These are phyloP conservation scores for Pyricularia sp. DNA, from an alignment of 2,329 filamentous ascomycete genomes.

Conservation along the genomic window DNA sequence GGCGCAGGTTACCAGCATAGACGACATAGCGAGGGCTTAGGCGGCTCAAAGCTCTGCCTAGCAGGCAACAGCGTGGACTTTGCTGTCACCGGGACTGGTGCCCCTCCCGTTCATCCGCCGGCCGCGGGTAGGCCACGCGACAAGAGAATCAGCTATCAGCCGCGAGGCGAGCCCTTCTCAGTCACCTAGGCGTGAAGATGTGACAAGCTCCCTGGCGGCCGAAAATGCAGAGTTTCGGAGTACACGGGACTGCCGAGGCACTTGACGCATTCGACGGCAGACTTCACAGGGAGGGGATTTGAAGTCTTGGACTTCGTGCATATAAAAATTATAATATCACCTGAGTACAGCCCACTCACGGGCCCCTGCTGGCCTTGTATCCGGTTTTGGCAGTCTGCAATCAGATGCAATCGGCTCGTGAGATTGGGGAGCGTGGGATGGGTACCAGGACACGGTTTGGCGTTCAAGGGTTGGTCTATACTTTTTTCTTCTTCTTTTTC, in stretches of 20 bases:
- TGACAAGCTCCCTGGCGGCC: not conserved
- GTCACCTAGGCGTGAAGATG: not conserved
- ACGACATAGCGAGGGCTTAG: constrained; percentile 6
- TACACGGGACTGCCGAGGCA: not conserved
- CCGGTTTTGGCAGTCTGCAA: not conserved
- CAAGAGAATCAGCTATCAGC: not conserved
- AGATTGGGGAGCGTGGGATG: not conserved
- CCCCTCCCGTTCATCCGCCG: not conserved
- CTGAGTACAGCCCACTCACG: not conserved
- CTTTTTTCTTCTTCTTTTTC: not conserved
- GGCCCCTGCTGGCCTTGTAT: not conserved
- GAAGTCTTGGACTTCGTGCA: not conserved
- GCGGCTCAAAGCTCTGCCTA: not conserved
- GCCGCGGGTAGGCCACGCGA: not conserved
- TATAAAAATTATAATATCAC: not conserved
- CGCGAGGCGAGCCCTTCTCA: not conserved
- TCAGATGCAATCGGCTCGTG: not conserved
- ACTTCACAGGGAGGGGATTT: not conserved
- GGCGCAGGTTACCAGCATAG: constrained; percentile 11
- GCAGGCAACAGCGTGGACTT: not conserved
- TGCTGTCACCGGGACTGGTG: not conserved
- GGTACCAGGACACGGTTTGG: not conserved
- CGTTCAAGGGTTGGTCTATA: not conserved
- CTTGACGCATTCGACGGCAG: not conserved
- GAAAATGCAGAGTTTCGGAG: not conserved